These are phyloP conservation scores for Monotropa hypopitys DNA, from an alignment of 179 eudicot genomes.

Conservation along the genomic window DNA sequence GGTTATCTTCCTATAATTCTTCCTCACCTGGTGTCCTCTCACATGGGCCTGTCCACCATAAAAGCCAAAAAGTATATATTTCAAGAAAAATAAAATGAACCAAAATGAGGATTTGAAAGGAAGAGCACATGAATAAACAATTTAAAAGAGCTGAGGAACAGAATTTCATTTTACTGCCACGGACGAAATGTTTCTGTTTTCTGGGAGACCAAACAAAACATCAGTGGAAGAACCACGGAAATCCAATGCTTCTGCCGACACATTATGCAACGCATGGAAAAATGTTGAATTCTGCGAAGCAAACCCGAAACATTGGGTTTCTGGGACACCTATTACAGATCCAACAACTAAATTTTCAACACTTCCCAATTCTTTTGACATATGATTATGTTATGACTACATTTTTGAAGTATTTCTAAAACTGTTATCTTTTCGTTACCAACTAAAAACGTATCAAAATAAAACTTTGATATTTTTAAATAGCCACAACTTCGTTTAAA, in stretches of 20 bases:
- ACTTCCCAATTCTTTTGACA: neutral
- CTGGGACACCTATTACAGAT: neutral
- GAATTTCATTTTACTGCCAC: neutral
- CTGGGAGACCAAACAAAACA: neutral
- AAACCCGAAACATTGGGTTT: neutral
- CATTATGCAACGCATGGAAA: neutral
- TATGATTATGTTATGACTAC: neutral
- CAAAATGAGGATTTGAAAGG: neutral
- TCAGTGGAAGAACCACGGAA: neutral
- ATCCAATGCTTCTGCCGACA: neutral
- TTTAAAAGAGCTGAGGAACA: neutral
- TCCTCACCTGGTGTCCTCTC: conserved; percentile 85
- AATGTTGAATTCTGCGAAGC: neutral
- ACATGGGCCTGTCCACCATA: conserved; percentile 54
- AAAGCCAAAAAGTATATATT: conserved; percentile 2
- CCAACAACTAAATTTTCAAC: neutral
- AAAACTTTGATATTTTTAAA: neutral
- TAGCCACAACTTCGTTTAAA: neutral
- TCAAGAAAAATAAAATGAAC: neutral
- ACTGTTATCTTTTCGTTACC: neutral
- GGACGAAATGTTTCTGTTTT: neutral
- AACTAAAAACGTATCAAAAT: neutral
- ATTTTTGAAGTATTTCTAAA: neutral
- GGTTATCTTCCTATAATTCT: conserved; percentile 52
- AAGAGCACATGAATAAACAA: neutral